Percentiles rank a stretch among this genome's conserved stretches.
These are phyloP conservation scores for Trametes hirsuta DNA, from an alignment of 1,284 basidiomycete genomes.

Conservation along the genomic window DNA sequence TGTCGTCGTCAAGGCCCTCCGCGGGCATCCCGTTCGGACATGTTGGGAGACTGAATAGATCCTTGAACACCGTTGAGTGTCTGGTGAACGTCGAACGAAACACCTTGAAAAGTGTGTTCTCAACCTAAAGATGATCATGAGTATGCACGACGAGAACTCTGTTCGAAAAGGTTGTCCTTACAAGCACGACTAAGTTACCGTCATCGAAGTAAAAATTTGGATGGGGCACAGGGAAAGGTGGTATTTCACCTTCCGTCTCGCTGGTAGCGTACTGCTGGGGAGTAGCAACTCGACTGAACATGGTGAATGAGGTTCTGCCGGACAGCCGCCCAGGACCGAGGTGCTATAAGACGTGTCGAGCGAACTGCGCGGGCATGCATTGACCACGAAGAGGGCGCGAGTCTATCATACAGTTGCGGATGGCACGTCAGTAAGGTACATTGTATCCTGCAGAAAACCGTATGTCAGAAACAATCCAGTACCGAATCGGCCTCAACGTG, in stretches of 20 bases:
- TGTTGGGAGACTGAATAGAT: slow-evolving; percentile 29
- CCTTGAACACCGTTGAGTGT: slow-evolving; percentile 34
- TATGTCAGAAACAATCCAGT: neutral
- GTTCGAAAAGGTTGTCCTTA: slow-evolving; percentile 9
- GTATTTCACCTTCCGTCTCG: neutral
- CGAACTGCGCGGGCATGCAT: slow-evolving; percentile 5
- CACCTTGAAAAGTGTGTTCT: slow-evolving; percentile 35
- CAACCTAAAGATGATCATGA: slow-evolving; percentile 30
- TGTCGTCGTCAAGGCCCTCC: slow-evolving; percentile 28
- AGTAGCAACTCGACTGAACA: slow-evolving; percentile 2
- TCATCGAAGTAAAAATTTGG: slow-evolving; percentile 36
- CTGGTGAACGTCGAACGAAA: slow-evolving; percentile 33
- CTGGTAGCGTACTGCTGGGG: neutral
- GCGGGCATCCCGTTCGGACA: slow-evolving; percentile 10
- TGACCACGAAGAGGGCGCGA: neutral
- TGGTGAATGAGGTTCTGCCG: neutral
- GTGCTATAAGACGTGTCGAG: neutral
- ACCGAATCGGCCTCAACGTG: too few species aligned
- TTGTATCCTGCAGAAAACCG: neutral
- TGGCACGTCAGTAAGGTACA: slow-evolving; percentile 1
- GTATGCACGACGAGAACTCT: neutral
- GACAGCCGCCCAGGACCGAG: neutral
- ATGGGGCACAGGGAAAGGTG: slow-evolving; percentile 19
- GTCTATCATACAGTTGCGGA: neutral
- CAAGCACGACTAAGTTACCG: slow-evolving; percentile 34